These are phyloP conservation scores for Torulaspora gathmanii DNA, from an alignment of 805 yeast genomes.

Conservation along the genomic window DNA sequence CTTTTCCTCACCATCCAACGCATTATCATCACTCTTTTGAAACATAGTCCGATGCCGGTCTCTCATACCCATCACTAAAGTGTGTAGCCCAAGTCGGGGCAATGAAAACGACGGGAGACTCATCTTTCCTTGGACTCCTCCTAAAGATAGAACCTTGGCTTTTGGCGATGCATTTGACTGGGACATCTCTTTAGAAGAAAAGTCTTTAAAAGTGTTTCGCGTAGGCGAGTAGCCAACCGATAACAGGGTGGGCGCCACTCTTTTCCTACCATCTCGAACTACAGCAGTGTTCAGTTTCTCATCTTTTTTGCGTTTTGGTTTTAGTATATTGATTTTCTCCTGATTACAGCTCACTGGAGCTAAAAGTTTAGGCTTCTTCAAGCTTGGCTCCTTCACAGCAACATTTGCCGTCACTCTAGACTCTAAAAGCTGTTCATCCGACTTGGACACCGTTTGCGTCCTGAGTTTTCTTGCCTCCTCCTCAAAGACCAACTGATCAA, in stretches of 20 bases:
- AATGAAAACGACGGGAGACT: conserved; percentile 46
- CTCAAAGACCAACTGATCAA: conserved; percentile 70
- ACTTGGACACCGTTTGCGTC: background rate
- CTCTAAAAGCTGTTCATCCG: conserved; percentile 9
- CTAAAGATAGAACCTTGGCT: conserved; percentile 11
- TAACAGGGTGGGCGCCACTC: conserved; percentile 67
- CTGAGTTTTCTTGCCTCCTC: conserved; percentile 47
- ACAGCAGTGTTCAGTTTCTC: conserved; percentile 46
- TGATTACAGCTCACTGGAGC: conserved; percentile 11
- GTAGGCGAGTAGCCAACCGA: conserved; percentile 40
- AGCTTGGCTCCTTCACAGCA: background rate
- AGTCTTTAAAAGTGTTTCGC: conserved; percentile 2
- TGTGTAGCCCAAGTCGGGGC: conserved; percentile 61
- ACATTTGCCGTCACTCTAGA: conserved; percentile 10
- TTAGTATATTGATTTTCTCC: conserved; percentile 23
- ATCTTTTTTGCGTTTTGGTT: conserved; percentile 31
- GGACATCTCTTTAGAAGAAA: conserved; percentile 3
- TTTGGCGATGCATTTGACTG: conserved; percentile 4
- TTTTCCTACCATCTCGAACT: conserved; percentile 69
- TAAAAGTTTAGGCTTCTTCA: background rate
- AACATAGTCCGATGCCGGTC: conserved; percentile 36
- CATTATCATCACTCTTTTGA: conserved; percentile 12
- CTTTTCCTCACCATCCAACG: conserved; percentile 9
- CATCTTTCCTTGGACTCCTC: conserved; percentile 29
- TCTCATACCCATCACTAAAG: conserved; percentile 56